Evolutionary conservation across 257 asterid species (phyloP).

Genomic region (Gentiana straminea): DNA sequence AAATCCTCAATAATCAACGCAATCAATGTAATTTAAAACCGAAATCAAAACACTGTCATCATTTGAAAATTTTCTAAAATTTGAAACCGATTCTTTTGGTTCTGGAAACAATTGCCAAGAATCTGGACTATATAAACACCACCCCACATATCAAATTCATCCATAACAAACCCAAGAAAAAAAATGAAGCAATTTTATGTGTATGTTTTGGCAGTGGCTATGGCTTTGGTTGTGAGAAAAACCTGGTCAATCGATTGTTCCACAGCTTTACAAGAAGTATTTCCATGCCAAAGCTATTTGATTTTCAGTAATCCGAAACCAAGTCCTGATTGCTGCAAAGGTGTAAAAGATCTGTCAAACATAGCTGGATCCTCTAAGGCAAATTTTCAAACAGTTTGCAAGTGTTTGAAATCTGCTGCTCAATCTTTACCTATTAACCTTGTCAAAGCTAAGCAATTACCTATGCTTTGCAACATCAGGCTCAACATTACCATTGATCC

Average conservation of each 20-base stretch:
- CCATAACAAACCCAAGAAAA: background rate
- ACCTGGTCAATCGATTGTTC: background rate
- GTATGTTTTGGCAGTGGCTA: background rate
- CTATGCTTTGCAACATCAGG: slow-evolving; percentile 1
- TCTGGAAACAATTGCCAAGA: too few relatives aligned
- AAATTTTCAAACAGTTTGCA: background rate
- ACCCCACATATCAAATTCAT: too few relatives aligned
- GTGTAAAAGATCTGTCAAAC: background rate
- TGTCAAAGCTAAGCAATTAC: background rate
- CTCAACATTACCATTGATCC: slow-evolving; percentile 8
- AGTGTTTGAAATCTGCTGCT: slow-evolving; percentile 1
- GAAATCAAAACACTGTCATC: too few relatives aligned
- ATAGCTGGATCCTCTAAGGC: background rate
- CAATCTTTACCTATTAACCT: background rate
- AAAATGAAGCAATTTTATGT: background rate
- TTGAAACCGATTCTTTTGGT: too few relatives aligned
- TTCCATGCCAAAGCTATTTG: background rate
- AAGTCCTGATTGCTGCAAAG: background rate
- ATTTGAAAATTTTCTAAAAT: too few relatives aligned
- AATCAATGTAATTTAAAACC: too few relatives aligned
- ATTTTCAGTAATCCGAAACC: background rate
- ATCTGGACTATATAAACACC: too few relatives aligned
- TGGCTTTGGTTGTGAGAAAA: background rate
- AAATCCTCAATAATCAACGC: too few relatives aligned
- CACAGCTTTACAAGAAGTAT: background rate